Evolutionary conservation across 2,329 filamentous ascomycete genomes (phyloP), one percentile per base, ranked within the genome.

Genomic region (Aspergillus awamori): DNA sequence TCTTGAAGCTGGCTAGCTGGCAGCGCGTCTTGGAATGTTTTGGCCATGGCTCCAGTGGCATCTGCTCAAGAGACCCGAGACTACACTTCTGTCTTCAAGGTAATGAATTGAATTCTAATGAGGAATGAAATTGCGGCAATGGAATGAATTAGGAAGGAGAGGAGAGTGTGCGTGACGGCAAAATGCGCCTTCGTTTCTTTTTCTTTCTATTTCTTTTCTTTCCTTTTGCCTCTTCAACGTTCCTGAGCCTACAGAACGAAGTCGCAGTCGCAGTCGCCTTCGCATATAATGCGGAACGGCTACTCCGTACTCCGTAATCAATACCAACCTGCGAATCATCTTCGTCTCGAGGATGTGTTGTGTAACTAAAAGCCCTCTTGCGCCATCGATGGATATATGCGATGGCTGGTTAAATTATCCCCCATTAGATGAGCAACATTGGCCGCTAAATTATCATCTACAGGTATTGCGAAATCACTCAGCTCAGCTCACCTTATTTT

Each of bases 1-100:
- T 58, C 5, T 20, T 47, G 39, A 13, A 53, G 51, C 33, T 13
- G 24, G 33, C 53, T 43, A 20, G 36, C 20, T 53, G 51, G 36
- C 51, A 55, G 53, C 53, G 38, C 45, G 47, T 53, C 58, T 52
- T 41, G 52, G 47, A 45, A 48, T 54, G 22, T 48, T 59, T 58
- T 58, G 59, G 47, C 49, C 17, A n/a, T 38, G 22, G 24, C 26
- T 28, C 13, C 17, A 39, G 36, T 28, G 38, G 38, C 53, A 45
- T 28, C 20, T 17, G 13, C 38, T 48, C 20, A 26, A 15, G 45
- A 8, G 20, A 24, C 20, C 11, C 45, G 11, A 48, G 10, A 13
- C 45, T 48, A 48, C 45, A 48, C 1, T 22, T 48, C 13, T 43
- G 20, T 15, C 10, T 13, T 36, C 39, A 43, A 20, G 20, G 6